Base-by-base conservation (phyloP, 1,284 basidiomycete species). In the Irpex rosettiformis region DNA sequence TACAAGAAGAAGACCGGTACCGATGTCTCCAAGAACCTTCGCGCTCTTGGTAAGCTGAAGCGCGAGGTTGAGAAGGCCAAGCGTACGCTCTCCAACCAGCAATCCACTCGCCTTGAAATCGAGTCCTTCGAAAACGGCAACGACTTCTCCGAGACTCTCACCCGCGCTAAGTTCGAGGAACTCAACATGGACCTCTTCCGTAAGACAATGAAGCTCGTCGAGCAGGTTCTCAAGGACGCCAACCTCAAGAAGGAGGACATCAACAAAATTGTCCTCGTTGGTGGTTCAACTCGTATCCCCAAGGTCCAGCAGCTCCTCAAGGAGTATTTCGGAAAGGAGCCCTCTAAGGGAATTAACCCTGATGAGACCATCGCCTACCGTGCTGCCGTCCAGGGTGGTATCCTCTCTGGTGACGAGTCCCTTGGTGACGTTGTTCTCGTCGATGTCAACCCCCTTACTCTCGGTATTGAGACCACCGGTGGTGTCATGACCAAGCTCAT, bases 181-280 rank as follows among this genome's bases (percentile, higher is more conserved):
- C 82, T 99, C 68, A 98, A 97, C 86, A 91, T 96, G 80, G 96
- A 98, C 70, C 86, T 98, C 55, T 98, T 98, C 91, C 85, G 94
- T 70, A 95, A 95, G 85, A 98, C 96, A 43, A 94, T 98, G 92
- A 96, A 96, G 84, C 96, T 96, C 66, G 96, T 98, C 65, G 94
- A 98, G 78, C 95, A 98, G 77, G 96, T 98, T 37, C 82, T 98
- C 70, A 97, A 98, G 86, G 96, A 98, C 71, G 90, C 96, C 64
- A 89, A 89, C 68, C 89, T 98, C 72, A 96, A 96, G 86, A 98
- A 98, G 86, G 94, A 97, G 67, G 93, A 95, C 67, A 77, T 99
- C 61, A 86, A 96, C n/a, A 51, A 87, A 84, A 77, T 91, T 60
- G 89, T 91, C 37, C 91, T 97, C 58, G 95, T 98, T 63, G 96